Conservation (phyloP, 2,329 filamentous ascomycete genomes). For the Fusarium sp. region DNA sequence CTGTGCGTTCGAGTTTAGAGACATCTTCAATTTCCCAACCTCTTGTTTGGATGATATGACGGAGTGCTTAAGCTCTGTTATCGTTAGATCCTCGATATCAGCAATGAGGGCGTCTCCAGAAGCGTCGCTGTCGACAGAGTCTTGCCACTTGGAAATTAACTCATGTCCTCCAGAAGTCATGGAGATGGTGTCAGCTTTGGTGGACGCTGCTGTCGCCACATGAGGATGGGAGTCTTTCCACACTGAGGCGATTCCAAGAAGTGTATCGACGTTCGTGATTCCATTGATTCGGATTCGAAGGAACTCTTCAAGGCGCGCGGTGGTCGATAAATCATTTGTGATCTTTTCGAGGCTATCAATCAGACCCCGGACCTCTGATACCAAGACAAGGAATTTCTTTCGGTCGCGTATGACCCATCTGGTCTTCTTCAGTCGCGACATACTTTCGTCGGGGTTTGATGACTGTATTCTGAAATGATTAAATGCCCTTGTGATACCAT, state of each 20-base stretch:
- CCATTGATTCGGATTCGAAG: rapidly evolving
- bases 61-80: not conserved
- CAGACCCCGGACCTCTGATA: rapidly evolving
- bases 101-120: rapidly evolving
- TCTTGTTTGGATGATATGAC: too few relatives aligned
- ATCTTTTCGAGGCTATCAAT: not conserved
- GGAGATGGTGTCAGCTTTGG: not conserved
- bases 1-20: too few relatives aligned
- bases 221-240: not conserved
- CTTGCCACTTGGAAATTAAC: rapidly evolving
- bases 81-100: rapidly evolving
- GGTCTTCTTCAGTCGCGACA: not conserved
- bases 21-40: too few relatives aligned
- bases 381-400: not conserved
- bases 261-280: rapidly evolving
- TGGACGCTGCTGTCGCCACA: rapidly evolving
- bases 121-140: rapidly evolving
- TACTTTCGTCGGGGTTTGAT: rapidly evolving
- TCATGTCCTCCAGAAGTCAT: rapidly evolving
- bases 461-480: not conserved
- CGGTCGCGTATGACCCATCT: not conserved
- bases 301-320: not conserved
- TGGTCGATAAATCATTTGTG: not conserved
- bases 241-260: rapidly evolving
- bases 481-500: not conserved